phyloP scores from a whole-genome alignment of 352 stramenopile genomes.

The Thalassiosira mediterranea region DNA sequence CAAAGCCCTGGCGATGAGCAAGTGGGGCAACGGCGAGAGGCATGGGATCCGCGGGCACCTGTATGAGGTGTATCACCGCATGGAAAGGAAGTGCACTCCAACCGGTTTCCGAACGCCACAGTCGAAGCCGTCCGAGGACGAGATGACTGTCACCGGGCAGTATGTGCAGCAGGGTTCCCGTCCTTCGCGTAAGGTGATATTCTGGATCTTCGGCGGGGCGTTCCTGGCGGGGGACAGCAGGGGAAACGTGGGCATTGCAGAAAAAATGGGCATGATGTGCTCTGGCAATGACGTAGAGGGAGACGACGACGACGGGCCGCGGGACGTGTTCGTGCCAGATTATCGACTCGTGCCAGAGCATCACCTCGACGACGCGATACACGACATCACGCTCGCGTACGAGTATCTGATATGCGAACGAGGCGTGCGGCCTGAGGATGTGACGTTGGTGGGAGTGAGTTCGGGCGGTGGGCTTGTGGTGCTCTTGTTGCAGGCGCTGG shows the following conservation, averaged over 20 bases:
- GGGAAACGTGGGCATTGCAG: constrained; percentile 69
- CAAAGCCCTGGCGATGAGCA: constrained; percentile 8
- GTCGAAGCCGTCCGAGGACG: neutral
- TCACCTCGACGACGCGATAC: constrained; percentile 70
- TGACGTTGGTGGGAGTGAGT: constrained; percentile 71
- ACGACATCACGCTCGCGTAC: constrained; percentile 75
- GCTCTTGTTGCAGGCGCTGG: constrained; percentile 70
- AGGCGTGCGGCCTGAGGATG: constrained; percentile 55
- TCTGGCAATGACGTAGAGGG: no score
- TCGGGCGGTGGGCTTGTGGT: constrained; percentile 66
- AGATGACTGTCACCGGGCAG: constrained; percentile 53
- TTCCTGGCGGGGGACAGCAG: constrained; percentile 71
- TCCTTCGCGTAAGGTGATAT: constrained; percentile 63
- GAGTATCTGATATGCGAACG: constrained; percentile 63
- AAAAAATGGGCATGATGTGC: constrained; percentile 62
- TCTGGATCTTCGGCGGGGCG: constrained; percentile 82
- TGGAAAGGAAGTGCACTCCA: constrained; percentile 25
- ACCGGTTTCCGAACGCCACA: constrained; percentile 13
- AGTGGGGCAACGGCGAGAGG: constrained; percentile 40
- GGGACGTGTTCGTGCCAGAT: constrained; percentile 76
- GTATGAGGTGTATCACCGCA: constrained; percentile 47
- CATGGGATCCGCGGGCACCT: constrained; percentile 47
- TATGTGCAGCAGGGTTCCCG: constrained; percentile 47
- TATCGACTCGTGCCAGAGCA: constrained; percentile 72
- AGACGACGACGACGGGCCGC: constrained; percentile 4